Conservation (phyloP, 352 stramenopile species). For the Blastocystis sp. region DNA sequence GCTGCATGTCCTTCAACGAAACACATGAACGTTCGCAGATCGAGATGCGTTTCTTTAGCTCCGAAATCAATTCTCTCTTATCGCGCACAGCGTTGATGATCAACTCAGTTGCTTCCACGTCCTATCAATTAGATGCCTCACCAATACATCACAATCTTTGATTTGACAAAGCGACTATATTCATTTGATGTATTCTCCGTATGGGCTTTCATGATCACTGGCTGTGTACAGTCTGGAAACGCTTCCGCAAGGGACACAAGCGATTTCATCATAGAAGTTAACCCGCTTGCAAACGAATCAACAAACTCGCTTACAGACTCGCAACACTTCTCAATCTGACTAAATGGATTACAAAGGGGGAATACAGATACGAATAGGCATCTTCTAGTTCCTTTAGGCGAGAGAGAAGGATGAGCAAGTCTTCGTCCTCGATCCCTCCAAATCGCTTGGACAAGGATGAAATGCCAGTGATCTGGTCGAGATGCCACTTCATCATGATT, state of each 20-base stretch:
- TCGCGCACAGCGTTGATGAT: not conserved
- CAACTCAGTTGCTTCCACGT: constrained; percentile 13
- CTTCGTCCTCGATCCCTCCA: not conserved
- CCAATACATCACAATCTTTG: not conserved
- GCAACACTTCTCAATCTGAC: constrained; percentile 41
- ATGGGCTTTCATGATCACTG: not conserved
- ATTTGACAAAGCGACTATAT: constrained; percentile 25
- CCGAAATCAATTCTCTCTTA: not conserved
- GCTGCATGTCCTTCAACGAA: constrained; percentile 21
- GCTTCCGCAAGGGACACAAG: not conserved
- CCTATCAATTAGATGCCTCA: not conserved
- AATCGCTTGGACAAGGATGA: constrained; percentile 31
- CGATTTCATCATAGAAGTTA: not conserved
- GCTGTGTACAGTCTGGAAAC: not conserved
- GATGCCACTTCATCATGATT: constrained; percentile 42
- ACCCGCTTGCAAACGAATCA: not conserved
- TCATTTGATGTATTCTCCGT: not conserved
- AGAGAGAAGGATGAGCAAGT: not conserved
- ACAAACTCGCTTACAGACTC: constrained; percentile 4
- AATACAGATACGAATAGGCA: not conserved
- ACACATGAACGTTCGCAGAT: not conserved
- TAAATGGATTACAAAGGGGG: not conserved
- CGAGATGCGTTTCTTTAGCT: constrained; percentile 3
- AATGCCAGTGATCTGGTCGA: constrained; percentile 4
- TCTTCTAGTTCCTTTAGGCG: constrained; percentile 14